Evolutionary conservation across 1,139 yeast genomes (phyloP), one percentile per base, ranked within the genome.

Genomic region (Citeromyces hawaiiensis): DNA sequence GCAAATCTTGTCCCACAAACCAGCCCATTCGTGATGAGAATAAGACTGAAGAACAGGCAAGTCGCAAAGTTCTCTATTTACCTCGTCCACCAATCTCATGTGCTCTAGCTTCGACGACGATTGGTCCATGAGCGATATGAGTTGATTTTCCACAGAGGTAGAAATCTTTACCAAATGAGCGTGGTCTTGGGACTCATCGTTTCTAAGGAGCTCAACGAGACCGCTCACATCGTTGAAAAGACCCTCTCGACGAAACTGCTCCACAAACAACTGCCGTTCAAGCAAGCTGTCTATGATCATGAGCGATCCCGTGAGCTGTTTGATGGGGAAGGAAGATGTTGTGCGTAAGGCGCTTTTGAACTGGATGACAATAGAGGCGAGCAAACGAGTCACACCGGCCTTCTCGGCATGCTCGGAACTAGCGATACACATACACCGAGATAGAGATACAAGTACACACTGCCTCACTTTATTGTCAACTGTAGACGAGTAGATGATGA

Each of bases 341-440:
- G 21, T 19, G 7, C 21, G 21, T 19, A 19, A 7, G 4, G 21
- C 21, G 5, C 59, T 47, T 43, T 64, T 69, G 30, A 70, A 66
- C 45, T 81, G 91, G 14, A 82, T 75, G 4, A 83, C 66, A n/a
- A 83, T 72, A 0, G 94, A 74, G 3, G 86, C 82, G 36, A 83
- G 59, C 16, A 83, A 55, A 10, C 66, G 66, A 2, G 72, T 59
- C 2, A 78, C 58, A 17, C 51, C 48, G 1, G 56, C 48, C 11
- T 49, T 42, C 1, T 44, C 38, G 0, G 51, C 52, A 1, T 51
- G 39, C 30, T 47, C 48, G 1, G 45, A 42, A 8, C 42, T 35
- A 2, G 48, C 41, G 39, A 66, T 65, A 36, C 54, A 56, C 33
- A 73, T 59, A 16, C 81, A 65, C 45, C 87, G 69, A 31, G 75